Percentiles rank a stretch among this genome's conserved stretches.
Evolutionary conservation across 2,329 filamentous ascomycete genomes (phyloP).

Genomic region (Exophiala lecanii-corni): DNA sequence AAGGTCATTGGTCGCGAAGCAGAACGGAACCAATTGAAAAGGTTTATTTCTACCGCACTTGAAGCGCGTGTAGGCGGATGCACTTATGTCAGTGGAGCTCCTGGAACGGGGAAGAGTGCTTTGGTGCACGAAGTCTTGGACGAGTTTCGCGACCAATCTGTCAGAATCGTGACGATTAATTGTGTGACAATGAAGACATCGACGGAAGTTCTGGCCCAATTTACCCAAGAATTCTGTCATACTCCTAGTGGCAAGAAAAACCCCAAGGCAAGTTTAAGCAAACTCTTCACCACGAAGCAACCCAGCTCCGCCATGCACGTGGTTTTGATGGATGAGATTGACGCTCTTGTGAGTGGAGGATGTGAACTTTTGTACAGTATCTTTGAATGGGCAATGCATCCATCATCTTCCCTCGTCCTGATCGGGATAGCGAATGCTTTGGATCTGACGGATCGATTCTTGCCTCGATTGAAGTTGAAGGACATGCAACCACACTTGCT

Average conservation of each 20-base stretch:
- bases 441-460: slow-evolving; percentile 89
- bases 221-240: slow-evolving; percentile 65
- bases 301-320: slow-evolving; percentile 59
- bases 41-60: slow-evolving; percentile 64
- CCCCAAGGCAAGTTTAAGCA: slow-evolving; percentile 63
- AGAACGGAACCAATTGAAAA: slow-evolving; percentile 60
- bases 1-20: slow-evolving; percentile 72
- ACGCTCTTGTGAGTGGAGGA: slow-evolving; percentile 85
- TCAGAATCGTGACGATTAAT: slow-evolving; percentile 79
- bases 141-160: slow-evolving; percentile 47
- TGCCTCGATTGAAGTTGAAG: slow-evolving; percentile 86
- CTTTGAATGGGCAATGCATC: slow-evolving; percentile 93
- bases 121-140: slow-evolving; percentile 77
- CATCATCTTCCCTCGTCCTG: slow-evolving; percentile 72
- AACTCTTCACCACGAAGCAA: slow-evolving; percentile 63
- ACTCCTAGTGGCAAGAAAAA: slow-evolving; percentile 59
- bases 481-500: slow-evolving; percentile 86
- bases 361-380: slow-evolving; percentile 83
- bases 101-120: slow-evolving; percentile 94
- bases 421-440: slow-evolving; percentile 95
- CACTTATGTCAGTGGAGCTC: slow-evolving; percentile 90
- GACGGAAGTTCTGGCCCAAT: slow-evolving; percentile 74
- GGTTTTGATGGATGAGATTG: slow-evolving; percentile 92
- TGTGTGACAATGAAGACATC: slow-evolving; percentile 95
- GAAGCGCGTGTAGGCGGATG: slow-evolving; percentile 65